Evolutionary conservation across 352 stramenopile genomes (phyloP), one percentile per base, ranked within the genome.

Genomic region (Phytophthora litchii): DNA sequence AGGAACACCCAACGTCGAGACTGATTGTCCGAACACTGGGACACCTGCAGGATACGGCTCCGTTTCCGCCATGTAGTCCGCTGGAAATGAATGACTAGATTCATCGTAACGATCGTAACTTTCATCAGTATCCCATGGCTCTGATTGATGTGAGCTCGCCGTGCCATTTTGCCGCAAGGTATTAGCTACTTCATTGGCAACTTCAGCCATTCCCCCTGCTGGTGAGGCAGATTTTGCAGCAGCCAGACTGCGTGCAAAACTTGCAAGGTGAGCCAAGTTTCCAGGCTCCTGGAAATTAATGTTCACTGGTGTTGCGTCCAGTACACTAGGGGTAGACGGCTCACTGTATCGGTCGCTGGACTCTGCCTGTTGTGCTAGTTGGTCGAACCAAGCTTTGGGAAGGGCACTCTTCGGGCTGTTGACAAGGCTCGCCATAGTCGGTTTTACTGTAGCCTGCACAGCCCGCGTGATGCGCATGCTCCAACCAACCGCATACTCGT

Each of bases 121-220:
- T 51, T 92, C 82, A 17, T 92, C 84, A 27, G 64, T 69, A 41
- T 81, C 88, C 66, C 86, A 76, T 36, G 50, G 67, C 37, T 94
- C 80, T 3, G 72, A 88, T 57, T 85, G 66, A 40, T 80, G 76
- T 1, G 74, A 65, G 21, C 64, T 54, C 6, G 36, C 57, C 34
- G 40, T 54, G 52, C 61, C 61, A 56, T 61, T 66, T 42, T 79
- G 54, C 25, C 75, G 87, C 20, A 91, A 53, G 7, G 77, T 91
- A 60, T 89, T 89, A 1, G 82, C 72, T 19, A 92, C 84, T 75
- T 94, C 84, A 41, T 94, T 94, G 20, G 77, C 77, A 40, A 92
- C 67, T 4, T 90, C 67, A 6, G 54, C 46, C 51, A 72, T 63
- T 56, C 44, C 58, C 59, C 43, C 41, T 41, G n/a, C 38, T 46